Base-by-base conservation (phyloP, 1,284 basidiomycete genomes). In the Pisolithus thermaeus region DNA sequence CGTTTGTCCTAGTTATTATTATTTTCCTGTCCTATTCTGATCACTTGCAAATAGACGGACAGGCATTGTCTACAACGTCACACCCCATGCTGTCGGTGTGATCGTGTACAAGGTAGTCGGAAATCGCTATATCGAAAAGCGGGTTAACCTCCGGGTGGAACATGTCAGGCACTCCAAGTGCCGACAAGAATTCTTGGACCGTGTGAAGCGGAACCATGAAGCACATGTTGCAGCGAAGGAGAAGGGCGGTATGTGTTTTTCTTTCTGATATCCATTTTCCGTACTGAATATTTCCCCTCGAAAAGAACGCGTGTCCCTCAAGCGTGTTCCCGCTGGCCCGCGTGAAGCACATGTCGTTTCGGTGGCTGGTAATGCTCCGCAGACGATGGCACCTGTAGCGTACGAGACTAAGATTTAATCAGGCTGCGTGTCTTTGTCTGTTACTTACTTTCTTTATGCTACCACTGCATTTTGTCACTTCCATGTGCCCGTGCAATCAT, bases 41-140 rank as follows among this genome's bases (percentile, higher is more conserved):
- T 56, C 20, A 7, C 14, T 28, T 41, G 27, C 37, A 42, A 55
- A 52, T 63, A 93, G 92, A 65, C 90, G 92, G 59, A 99, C 96
- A 59, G 96, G 97, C 61, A 96, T 99, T 66, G 80, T 99, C 59
- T 99, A 97, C 85, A 98, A 98, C 77, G 95, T 99, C 59, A 92
- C 96, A 50, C 92, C 91, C 56, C 83, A 85, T 54, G 89, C 92
- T 53, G 95, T 99, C 62, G 95, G 95, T 73, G 91, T 99, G 57
- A 95, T 99, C 72, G 86, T 96, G 63, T 88, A 97, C 90, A 99
- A 99, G 78, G 82, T 97, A 64, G 95, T 99, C 65, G 96, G 96
- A 65, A 96, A 96, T 80, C 92, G 96, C 63, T 98, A 97, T 87
- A 78, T 99, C 52, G 95, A 99, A 81, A 99, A 99, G 84, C 91